Percentiles rank a stretch among this genome's conserved stretches.
phyloP scores from a whole-genome alignment of 768 basidiomycete species.

The Psilocybe sp. region DNA sequence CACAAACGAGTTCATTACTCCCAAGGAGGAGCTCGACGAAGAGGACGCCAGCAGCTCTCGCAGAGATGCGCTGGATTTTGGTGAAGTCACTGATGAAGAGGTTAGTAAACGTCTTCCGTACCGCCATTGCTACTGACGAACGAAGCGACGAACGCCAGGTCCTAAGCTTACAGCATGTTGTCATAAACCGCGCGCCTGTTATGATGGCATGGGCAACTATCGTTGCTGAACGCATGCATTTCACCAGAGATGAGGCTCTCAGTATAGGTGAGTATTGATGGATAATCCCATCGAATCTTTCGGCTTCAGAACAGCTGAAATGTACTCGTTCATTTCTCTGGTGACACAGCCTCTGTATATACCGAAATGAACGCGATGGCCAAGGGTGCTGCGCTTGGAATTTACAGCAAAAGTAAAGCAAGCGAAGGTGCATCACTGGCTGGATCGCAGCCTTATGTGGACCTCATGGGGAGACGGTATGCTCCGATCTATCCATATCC shows the following conservation, averaged over 20 bases:
- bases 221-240: constrained; percentile 84
- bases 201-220: constrained; percentile 93
- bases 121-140: constrained; percentile 72
- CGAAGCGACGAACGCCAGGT: constrained; percentile 48
- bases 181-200: constrained; percentile 89
- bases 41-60: too few relatives aligned
- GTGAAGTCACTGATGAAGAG: too few relatives aligned
- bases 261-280: constrained; percentile 64
- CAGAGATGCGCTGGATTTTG: too few relatives aligned
- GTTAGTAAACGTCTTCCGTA: too few relatives aligned
- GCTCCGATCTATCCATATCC: neutral
- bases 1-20: too few relatives aligned
- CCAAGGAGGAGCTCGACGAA: too few relatives aligned
- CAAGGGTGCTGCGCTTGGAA: constrained; percentile 82
- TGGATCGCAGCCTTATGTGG: constrained; percentile 79
- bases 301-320: neutral
- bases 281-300: neutral
- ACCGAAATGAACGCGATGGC: constrained; percentile 89
- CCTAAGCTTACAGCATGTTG: constrained; percentile 55
- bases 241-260: constrained; percentile 84
- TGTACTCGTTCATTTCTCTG: too few relatives aligned
- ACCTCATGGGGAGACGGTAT: constrained; percentile 67
- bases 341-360: constrained; percentile 74
- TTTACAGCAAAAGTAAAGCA: constrained; percentile 57
- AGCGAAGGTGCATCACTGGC: constrained; percentile 51